Evolutionary conservation across 2,329 filamentous ascomycete species (phyloP).

Genomic region (Ilyonectria sp.): DNA sequence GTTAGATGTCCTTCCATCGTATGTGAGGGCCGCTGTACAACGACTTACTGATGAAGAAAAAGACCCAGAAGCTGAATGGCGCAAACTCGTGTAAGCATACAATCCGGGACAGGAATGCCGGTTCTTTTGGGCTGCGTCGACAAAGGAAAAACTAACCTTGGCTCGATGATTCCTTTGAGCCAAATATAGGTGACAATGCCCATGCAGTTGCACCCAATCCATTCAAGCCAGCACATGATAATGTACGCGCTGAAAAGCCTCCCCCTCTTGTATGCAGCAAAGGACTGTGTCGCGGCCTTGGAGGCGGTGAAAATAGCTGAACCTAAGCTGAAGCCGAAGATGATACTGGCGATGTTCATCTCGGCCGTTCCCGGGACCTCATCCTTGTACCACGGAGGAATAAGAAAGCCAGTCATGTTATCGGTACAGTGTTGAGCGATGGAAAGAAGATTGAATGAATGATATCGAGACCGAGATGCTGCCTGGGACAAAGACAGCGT

Average conservation of each 20-base stretch:
- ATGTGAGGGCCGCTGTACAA: too few species aligned
- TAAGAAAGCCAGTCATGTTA: conserved; percentile 36
- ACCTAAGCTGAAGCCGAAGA: conserved; percentile 39
- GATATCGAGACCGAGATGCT: too few species aligned
- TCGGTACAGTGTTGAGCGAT: background rate
- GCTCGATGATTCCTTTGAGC: background rate
- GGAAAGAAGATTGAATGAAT: too few species aligned
- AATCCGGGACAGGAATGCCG: too few species aligned
- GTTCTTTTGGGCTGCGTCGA: too few species aligned
- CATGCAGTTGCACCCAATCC: conserved; percentile 37
- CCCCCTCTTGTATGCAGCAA: conserved; percentile 22
- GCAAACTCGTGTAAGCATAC: background rate
- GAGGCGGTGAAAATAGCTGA: conserved; percentile 30
- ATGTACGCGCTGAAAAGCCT: conserved; percentile 33
- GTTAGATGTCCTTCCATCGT: conserved; percentile 5
- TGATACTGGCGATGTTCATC: conserved; percentile 36
- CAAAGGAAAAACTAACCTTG: conserved; percentile 22
- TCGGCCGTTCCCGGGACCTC: conserved; percentile 23
- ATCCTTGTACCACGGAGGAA: conserved; percentile 32
- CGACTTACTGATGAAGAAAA: conserved; percentile 37
- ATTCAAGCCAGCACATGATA: conserved; percentile 39
- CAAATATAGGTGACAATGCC: conserved; percentile 5
- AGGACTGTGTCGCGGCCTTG: conserved; percentile 23
- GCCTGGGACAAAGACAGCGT: too few species aligned
- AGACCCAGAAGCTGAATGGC: conserved; percentile 34